Evolutionary conservation across 306 rosid genomes (phyloP).

Genomic region (Medicago arabica): DNA sequence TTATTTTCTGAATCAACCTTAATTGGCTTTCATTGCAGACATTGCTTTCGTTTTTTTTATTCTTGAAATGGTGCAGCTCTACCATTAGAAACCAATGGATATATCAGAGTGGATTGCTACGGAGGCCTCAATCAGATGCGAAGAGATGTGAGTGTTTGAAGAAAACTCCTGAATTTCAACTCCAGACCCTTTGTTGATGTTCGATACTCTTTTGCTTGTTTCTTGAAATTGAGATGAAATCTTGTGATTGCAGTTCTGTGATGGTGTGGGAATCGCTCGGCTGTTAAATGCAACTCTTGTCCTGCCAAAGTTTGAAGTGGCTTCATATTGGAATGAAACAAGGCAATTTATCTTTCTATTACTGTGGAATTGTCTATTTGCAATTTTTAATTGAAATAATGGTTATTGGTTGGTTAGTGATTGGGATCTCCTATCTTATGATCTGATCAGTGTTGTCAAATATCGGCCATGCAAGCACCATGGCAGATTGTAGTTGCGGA

Average conservation of each 20-base stretch:
- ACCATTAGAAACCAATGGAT: constrained; percentile 75
- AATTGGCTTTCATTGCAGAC: constrained; percentile 79
- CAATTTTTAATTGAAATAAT: constrained; percentile 1
- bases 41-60: constrained; percentile 55
- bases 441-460: no score
- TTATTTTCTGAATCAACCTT: constrained; percentile 64
- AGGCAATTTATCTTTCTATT: constrained; percentile 55
- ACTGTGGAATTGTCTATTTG: constrained; percentile 12
- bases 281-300: constrained; percentile 85
- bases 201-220: constrained; percentile 27
- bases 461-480: not conserved
- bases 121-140: constrained; percentile 98
- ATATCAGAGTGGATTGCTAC: constrained; percentile 91
- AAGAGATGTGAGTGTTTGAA: constrained; percentile 77
- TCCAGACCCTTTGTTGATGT: constrained; percentile 10
- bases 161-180: constrained; percentile 30
- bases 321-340: constrained; percentile 92
- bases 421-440: no score
- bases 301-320: constrained; percentile 93
- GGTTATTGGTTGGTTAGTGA: constrained; percentile 1
- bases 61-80: constrained; percentile 83
- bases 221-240: constrained; percentile 35
- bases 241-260: constrained; percentile 74
- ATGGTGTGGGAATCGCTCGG: constrained; percentile 90
- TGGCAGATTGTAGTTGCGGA: not conserved